Base-by-base conservation (phyloP, 1,139 yeast genomes). In the Protomyces inouyei region DNA sequence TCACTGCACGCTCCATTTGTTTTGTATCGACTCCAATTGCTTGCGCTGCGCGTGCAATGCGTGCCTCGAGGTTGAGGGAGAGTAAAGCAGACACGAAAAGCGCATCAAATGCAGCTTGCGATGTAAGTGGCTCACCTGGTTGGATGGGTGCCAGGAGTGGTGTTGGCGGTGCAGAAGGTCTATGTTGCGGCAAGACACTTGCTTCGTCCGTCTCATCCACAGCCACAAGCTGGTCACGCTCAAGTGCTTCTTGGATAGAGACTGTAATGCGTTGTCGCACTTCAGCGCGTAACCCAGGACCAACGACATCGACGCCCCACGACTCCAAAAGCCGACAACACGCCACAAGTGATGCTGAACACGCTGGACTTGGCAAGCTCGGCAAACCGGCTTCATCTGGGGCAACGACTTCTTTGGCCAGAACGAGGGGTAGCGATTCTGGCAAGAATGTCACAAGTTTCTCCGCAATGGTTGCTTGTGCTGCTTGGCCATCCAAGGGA, bases 231-330 rank as follows among this genome's bases (percentile, higher is more conserved):
- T 21, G 23, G 1, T 38, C 43, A 2, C 10, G 43, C 16, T 14
- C 43, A 38, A 14, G 18, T 14, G 16, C 16, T 5, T 12, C 16
- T 43, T 55, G 32, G 16, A 56, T 21, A 2, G 16, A 18, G 2
- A 43, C 36, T 10, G 36, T 16, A 2, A 57, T 51, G 9, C 14
- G 21, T 3, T 37, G 37, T 12, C 61, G 36, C 38, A 36, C 55
- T 10, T n/a, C 55, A n/a, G 43, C 53, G 12, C 63, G 57, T 18
- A 52, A 43, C 37, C 40, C 43, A 5, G 32, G n/a, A 14, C 63
- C 63, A 16, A 53, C 57, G 9, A 59, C 54, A 45, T 59, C 63
- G 5, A 59, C 28, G 3, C 63, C 63, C n/a, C 25, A 23, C 3
- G n/a, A 6, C 9, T 55, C 16, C 36, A 59, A n/a, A 28, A 37